phyloP scores from a whole-genome alignment of 1,284 basidiomycete species.

The Ganoderma leucocontextum region DNA sequence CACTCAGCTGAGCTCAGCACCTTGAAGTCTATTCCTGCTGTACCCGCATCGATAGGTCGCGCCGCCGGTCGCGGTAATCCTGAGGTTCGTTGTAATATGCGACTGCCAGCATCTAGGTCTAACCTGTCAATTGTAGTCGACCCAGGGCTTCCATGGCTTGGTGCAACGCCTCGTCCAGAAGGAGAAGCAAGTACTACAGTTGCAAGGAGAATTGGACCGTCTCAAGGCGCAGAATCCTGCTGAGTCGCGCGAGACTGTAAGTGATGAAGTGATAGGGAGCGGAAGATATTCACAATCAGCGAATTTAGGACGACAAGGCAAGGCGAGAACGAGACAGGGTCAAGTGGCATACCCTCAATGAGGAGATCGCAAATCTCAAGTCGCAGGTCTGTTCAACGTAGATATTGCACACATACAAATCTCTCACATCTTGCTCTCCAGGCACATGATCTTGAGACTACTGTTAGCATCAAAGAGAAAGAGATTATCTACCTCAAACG shows the following conservation, averaged over 20 bases:
- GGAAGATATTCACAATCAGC: slow-evolving; percentile 10
- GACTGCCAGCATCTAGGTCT: background rate
- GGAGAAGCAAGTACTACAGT: slow-evolving; percentile 82
- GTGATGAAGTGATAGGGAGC: slow-evolving; percentile 34
- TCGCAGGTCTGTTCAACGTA: slow-evolving; percentile 56
- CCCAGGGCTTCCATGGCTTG: slow-evolving; percentile 75
- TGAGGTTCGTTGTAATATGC: slow-evolving; percentile 49
- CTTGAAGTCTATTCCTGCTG: slow-evolving; percentile 59
- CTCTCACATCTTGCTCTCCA: slow-evolving; percentile 39
- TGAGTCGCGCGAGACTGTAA: slow-evolving; percentile 66
- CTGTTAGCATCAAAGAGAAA: slow-evolving; percentile 67
- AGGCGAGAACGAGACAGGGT: slow-evolving; percentile 79
- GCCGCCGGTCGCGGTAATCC: slow-evolving; percentile 52
- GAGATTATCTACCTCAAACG: slow-evolving; percentile 82
- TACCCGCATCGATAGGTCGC: slow-evolving; percentile 46
- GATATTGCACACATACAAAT: background rate
- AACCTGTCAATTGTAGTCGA: slow-evolving; percentile 14
- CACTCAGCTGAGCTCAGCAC: slow-evolving; percentile 74
- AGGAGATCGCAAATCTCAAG: slow-evolving; percentile 81
- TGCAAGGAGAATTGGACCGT: slow-evolving; percentile 78
- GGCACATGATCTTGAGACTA: slow-evolving; percentile 63
- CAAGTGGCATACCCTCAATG: slow-evolving; percentile 79
- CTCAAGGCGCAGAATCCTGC: slow-evolving; percentile 62
- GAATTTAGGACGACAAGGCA: slow-evolving; percentile 73
- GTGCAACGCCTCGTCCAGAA: slow-evolving; percentile 85